Base-by-base conservation (phyloP, 257 asterid genomes). In the Lavandula angustifolia region DNA sequence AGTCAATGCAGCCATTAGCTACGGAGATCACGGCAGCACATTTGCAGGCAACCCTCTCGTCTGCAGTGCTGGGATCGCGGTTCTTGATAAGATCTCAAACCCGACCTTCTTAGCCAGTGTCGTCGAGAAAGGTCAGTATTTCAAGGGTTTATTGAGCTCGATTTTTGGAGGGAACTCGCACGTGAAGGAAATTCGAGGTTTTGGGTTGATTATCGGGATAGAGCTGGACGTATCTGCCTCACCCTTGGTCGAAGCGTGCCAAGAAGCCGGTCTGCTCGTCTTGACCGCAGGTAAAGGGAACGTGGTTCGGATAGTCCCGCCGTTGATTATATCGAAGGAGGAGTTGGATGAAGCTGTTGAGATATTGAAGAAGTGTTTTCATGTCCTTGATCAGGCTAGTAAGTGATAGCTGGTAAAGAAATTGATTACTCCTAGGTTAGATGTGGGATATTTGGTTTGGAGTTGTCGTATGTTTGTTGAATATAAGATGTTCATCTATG, bases 11-110 rank as follows among this genome's bases (percentile, higher is more conserved):
- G 79, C 95, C 73, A 94, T 94, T 11, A 79, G 69, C 9, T 82
- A 60, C 38, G 97, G 99, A 47, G 99, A 94, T 68, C 99, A 94
- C 3, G 99, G 96, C 57, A 90, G 97, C 92, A 94, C 99, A 13
- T 94, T 94, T n/a, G 99, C 97, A 0, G 99, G 97, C 7, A 78
- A 81, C 74, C 97, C 97, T 52, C 95, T 94, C 12, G 92, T 94
- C 10, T 94, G 99, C 76, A 79, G 67, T 4, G 97, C 95, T 22
- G 99, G 87, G 48, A 77, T 83, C 5, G 68, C 89, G 3, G 97
- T 88, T 7, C 76, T 87, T 43, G 91, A 90, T 42, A 94, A 94
- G 74, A 94, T 94, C 57, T 83, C 95, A 4, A 59, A 67, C 13
- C 89, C 92, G 0, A 58, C 48, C 60, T 94, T 94, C 61, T 68